Conservation (phyloP, 306 rosid genomes). For the Nissolia schottii region DNA sequence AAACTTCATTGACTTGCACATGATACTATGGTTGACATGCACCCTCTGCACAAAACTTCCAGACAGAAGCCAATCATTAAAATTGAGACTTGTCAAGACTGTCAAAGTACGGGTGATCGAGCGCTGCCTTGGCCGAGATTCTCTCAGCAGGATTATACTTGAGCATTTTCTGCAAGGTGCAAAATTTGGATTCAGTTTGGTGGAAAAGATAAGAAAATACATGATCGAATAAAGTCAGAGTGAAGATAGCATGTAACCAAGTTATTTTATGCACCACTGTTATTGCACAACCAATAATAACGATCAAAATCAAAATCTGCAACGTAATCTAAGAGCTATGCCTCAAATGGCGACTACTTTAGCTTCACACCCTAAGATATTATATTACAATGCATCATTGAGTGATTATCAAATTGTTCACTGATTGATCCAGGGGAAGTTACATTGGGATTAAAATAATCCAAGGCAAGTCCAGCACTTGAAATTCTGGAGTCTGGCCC, state of each 20-base stretch:
- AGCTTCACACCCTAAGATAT: background rate
- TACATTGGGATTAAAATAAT: background rate
- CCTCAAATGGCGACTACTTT: background rate
- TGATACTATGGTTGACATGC: background rate
- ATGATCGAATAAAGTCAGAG: background rate
- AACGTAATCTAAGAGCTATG: background rate
- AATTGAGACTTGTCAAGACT: slow-evolving; percentile 88
- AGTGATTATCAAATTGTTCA: background rate
- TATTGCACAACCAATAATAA: background rate
- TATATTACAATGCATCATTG: background rate
- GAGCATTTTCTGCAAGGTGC: slow-evolving; percentile 76
- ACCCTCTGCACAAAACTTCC: slow-evolving; percentile 8
- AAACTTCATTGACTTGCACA: background rate
- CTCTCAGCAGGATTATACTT: slow-evolving; percentile 76
- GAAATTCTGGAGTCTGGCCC: background rate
- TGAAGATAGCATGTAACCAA: background rate
- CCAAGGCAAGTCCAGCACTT: background rate
- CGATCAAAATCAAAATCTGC: background rate
- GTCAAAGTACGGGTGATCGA: slow-evolving; percentile 92
- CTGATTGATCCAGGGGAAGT: background rate
- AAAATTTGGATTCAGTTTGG: slow-evolving; percentile 6
- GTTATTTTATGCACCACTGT: background rate
- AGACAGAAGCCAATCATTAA: slow-evolving; percentile 22
- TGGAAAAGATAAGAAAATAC: background rate
- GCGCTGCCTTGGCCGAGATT: slow-evolving; percentile 96